A percentile compares a stretch with the other conserved stretches of the same genome.
Conservation (phyloP, 2,329 filamentous ascomycete species). For the Drechslera avenae region DNA sequence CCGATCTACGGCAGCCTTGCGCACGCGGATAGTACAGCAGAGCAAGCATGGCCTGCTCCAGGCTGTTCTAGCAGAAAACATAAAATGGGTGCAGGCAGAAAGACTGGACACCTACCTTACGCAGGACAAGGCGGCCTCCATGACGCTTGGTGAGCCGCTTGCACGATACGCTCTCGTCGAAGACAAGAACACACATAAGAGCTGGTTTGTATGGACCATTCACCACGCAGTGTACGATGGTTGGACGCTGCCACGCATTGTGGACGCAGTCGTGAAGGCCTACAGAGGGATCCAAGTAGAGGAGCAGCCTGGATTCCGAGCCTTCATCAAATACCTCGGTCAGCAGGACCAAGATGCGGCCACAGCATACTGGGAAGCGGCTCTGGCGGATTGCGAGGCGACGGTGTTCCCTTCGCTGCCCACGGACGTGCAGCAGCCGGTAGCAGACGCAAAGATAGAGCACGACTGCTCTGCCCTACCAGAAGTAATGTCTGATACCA, state of each 20-base stretch:
- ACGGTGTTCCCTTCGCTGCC: conserved; percentile 13
- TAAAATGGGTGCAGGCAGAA: conserved; percentile 7
- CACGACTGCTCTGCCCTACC: neutral
- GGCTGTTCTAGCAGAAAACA: conserved; percentile 16
- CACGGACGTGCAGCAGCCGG: conserved; percentile 10
- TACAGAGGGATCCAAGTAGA: conserved; percentile 5
- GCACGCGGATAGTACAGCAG: conserved; percentile 8
- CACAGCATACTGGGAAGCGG: neutral
- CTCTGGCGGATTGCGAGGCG: neutral
- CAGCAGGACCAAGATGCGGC: neutral
- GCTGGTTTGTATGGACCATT: conserved; percentile 40
- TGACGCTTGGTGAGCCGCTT: conserved; percentile 14
- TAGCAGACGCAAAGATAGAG: conserved; percentile 6
- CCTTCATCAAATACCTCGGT: conserved; percentile 26
- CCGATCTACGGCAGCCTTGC: neutral
- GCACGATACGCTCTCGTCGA: conserved; percentile 17
- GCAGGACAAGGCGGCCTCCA: neutral
- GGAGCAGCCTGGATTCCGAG: conserved; percentile 6
- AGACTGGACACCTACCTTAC: conserved; percentile 11
- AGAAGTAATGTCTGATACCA: neutral
- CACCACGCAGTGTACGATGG: conserved; percentile 49
- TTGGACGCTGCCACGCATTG: conserved; percentile 1
- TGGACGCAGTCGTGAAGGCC: conserved; percentile 5
- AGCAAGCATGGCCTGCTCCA: conserved; percentile 9
- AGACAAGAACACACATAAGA: neutral